A percentile compares a stretch with the other conserved stretches of the same genome.
Evolutionary conservation across 2,329 filamentous ascomycete genomes (phyloP).

Genomic region (Aquanectria penicillioides): DNA sequence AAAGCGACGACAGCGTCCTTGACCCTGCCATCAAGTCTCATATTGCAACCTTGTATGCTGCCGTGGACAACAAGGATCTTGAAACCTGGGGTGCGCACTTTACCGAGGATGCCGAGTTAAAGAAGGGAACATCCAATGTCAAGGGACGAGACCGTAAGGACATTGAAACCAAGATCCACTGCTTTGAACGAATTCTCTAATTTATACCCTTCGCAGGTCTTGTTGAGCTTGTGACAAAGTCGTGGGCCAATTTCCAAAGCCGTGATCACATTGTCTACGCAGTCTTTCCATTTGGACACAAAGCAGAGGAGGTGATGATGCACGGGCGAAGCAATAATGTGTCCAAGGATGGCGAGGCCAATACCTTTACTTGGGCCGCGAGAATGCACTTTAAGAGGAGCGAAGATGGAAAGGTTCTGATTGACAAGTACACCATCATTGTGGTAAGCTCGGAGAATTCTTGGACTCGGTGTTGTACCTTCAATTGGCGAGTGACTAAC

Average conservation of each 20-base stretch:
- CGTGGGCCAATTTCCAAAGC: background rate
- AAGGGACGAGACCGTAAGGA: slow-evolving; percentile 3
- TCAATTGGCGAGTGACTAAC: too few relatives aligned
- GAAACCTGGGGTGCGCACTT: slow-evolving; percentile 15
- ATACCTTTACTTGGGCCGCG: slow-evolving; percentile 5
- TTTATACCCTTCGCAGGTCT: background rate
- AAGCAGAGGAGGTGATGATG: slow-evolving; percentile 4
- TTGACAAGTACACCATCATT: slow-evolving; percentile 9
- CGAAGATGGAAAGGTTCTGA: slow-evolving; percentile 3
- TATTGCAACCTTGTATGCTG: slow-evolving; percentile 13
- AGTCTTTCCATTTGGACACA: background rate
- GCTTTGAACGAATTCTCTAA: background rate
- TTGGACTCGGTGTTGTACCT: too few relatives aligned
- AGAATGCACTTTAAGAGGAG: background rate
- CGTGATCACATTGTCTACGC: slow-evolving; percentile 4
- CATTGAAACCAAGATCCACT: background rate
- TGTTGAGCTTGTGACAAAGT: slow-evolving; percentile 2
- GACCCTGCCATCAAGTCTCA: slow-evolving; percentile 20
- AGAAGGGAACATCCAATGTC: background rate
- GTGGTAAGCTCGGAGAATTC: background rate
- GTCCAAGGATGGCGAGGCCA: slow-evolving; percentile 1
- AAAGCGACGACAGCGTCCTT: slow-evolving; percentile 15
- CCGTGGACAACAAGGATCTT: slow-evolving; percentile 14
- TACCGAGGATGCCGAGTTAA: background rate
- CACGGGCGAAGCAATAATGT: slow-evolving; percentile 6